Base-by-base conservation (phyloP, 2,329 filamentous ascomycete genomes). In the Myriosclerotinia curreyana region DNA sequence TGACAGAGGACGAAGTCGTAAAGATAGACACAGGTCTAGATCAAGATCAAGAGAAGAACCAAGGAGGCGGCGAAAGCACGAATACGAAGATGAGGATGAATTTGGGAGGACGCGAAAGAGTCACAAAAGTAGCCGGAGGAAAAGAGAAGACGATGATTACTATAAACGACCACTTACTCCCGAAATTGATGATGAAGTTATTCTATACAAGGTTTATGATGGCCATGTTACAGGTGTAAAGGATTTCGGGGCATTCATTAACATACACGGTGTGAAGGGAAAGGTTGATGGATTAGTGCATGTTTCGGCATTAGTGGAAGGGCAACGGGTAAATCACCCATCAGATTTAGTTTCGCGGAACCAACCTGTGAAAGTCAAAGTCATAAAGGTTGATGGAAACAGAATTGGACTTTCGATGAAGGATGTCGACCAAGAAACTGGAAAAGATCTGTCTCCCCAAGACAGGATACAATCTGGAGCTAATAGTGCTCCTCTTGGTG, bases 221-320 rank as follows among this genome's bases (percentile, higher is more conserved):
- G 95, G 95, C 1, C 87, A 88, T 72, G 91, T 98, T 17, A 97
- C 92, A 0, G 92, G 93, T 0, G 82, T 99, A 62, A 98, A 97
- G 72, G 92, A 97, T 67, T 99, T 98, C 77, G 95, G 95, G 14
- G 92, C 88, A 0, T 99, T 99, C 76, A 92, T 98, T 65, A 96
- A 96, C 70, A 76, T 99, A n/a, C 84, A 88, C 69, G 90, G 92
- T 22, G 89, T 99, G 1, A 87, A 83, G 71, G 94, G 93, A 54
- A 96, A 92, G 75, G 89, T 96, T 1, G 93, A 97, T 74, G 95
- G 95, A 0, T 80, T 99, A 68, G 94, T 99, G 0, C 95, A 99
- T 74, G 87, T 99, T 36, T 97, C 94, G 31, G 90, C 91, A 28
- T 89, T 99, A 76, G 85, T 88, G 58, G 88, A 93, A 65, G 91